phyloP scores from a whole-genome alignment of 1,284 basidiomycete genomes.

The Leccinum pachyderme region DNA sequence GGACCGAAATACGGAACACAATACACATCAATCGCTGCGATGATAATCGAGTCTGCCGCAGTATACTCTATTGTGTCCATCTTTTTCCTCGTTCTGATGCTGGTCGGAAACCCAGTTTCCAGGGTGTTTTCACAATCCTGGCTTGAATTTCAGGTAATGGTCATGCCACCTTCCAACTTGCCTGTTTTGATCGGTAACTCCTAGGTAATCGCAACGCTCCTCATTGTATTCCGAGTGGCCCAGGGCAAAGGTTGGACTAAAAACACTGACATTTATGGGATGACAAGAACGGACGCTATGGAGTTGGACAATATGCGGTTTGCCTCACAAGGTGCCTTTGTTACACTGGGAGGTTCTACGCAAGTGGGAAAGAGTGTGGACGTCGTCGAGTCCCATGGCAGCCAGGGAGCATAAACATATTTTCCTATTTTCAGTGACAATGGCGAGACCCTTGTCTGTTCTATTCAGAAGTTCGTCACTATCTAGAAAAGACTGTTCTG shows the following conservation, averaged over 20 bases:
- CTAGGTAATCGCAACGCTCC: neutral
- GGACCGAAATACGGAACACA: neutral
- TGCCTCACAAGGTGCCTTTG: neutral
- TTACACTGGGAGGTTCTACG: neutral
- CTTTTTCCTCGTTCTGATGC: neutral
- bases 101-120: neutral
- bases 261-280: neutral
- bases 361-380: neutral
- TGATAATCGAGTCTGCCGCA: neutral
- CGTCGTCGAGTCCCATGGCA: neutral
- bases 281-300: neutral
- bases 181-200: neutral
- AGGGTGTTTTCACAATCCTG: neutral
- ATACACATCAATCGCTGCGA: neutral
- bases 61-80: neutral
- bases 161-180: neutral
- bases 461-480: neutral
- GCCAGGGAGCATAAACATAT: neutral
- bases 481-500: neutral
- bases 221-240: neutral
- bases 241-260: neutral
- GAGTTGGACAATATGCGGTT: neutral
- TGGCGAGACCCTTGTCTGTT: neutral
- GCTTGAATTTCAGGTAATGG: neutral
- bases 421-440: neutral